A percentile compares a stretch with the other conserved stretches of the same genome.
phyloP scores from a whole-genome alignment of 176 grass and related monocot species.

The Elymus sibiricus region DNA sequence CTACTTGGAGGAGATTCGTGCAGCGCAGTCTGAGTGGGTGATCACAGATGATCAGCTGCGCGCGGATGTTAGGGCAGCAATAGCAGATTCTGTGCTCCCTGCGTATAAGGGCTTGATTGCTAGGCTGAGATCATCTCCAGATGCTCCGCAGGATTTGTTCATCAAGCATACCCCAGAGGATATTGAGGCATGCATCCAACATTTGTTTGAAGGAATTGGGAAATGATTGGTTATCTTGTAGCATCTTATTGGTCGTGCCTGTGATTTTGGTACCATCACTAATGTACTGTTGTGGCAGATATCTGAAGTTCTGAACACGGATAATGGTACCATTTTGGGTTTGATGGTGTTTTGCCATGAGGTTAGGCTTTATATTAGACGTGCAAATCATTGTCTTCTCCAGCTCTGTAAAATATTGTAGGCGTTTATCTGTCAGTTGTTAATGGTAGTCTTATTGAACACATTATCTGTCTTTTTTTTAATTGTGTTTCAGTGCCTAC shows the following conservation, averaged over 20 bases:
- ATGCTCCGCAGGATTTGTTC: slow-evolving; percentile 55
- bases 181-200: slow-evolving; percentile 62
- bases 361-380: slow-evolving; percentile 21
- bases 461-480: slow-evolving; percentile 4
- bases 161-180: slow-evolving; percentile 76
- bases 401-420: slow-evolving; percentile 35
- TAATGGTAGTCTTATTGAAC: slow-evolving; percentile 20
- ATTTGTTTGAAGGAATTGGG: slow-evolving; percentile 67
- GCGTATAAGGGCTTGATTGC: slow-evolving; percentile 59
- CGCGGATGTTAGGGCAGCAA: slow-evolving; percentile 44
- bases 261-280: slow-evolving; percentile 15
- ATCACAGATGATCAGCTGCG: slow-evolving; percentile 71
- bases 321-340: slow-evolving; percentile 14
- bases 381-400: slow-evolving; percentile 13
- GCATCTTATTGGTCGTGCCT: slow-evolving; percentile 9
- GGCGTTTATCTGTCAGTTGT: slow-evolving; percentile 24
- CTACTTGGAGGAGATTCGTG: slow-evolving; percentile 79
- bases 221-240: slow-evolving; percentile 48
- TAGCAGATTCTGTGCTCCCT: slow-evolving; percentile 53
- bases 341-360: slow-evolving; percentile 21
- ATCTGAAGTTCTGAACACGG: slow-evolving; percentile 18
- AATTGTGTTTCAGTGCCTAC: background rate
- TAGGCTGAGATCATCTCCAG: slow-evolving; percentile 51
- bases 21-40: slow-evolving; percentile 55
- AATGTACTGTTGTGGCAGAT: background rate